Evolutionary conservation across 768 basidiomycete genomes (phyloP), one percentile per base, ranked within the genome.

Genomic region (Galerina sulciceps): DNA sequence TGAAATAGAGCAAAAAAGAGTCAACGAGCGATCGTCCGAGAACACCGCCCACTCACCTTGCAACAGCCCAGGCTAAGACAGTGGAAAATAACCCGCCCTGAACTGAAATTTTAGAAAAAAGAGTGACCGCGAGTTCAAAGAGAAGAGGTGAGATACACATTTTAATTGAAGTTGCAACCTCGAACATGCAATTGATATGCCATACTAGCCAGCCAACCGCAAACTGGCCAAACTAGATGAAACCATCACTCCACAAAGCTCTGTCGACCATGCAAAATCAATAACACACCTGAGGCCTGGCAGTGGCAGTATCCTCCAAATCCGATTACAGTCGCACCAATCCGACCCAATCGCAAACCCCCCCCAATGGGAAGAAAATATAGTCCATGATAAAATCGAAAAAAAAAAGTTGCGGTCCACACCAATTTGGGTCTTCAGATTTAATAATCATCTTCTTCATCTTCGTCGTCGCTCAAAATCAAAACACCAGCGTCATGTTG

Each of bases 391-490:
- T 31, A 31, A 31, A 31, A 31, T 31, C 4, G 26, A 31, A 31
- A 31, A 31, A n/a, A 31, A 31, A 31, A 31, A 5, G 26, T 8
- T 31, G 26, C 26, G 26, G 4, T 31, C 26, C 26, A 31, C 26
- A 31, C 26, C 26, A 31, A 31, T 31, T 31, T 8, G 26, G 26
- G 26, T 8, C 26, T 5, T 31, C 50, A 36, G 50, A 56, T 48
- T 50, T 31, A 31, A 43, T 66, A 67, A 46, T 71, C 71, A 44
- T 65, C 62, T 14, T 66, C 67, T 40, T 71, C 69, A 42, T 78
- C 75, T 22, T 77, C 77, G 59, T 81, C 81, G 62, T 83, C 82
- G 66, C 82, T 85, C 62, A 85, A 69, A 37, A 80, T 76, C 53
- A 85, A 67, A 55, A 85, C 73, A 41, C 77, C 75, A 18, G 71